Evolutionary conservation across 345 rosid genomes (phyloP), one percentile per base, ranked within the genome.

Genomic region (Pistacia vera): DNA sequence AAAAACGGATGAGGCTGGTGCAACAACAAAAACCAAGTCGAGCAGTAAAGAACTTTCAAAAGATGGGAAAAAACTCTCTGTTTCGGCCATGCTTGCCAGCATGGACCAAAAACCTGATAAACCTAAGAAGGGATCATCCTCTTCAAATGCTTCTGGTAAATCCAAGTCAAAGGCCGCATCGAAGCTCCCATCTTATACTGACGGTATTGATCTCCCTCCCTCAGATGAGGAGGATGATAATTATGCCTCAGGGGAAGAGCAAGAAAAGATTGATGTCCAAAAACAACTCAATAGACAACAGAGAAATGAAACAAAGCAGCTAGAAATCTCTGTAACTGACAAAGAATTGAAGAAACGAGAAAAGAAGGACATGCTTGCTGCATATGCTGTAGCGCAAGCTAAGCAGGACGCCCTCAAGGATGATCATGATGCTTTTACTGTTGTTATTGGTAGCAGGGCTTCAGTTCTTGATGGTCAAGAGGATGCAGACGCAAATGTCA

Each of bases 381-480:
- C 91, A 4, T 64, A 83, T 72, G 90, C 86, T 54, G 83, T 56
- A 0, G 93, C 90, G 75, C 79, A 76, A 62, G 97, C 97, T 2
- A 92, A 81, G 85, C 71, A 75, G 73, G 99, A 93, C 78, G 99
- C 98, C 48, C 85, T 96, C 75, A 96, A 54, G 84, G 98, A 96
- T 55, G 99, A 96, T 69, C 97, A 70, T 78, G 99, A 96, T 83
- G 99, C 99, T 13, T 96, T 96, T 73, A 90, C 98, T 4, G 99
- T 96, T 36, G 97, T 91, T 56, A 93, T 93, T 68, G 98, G 99
- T 66, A 96, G 92, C 74, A 88, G 88, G 82, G 79, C 98, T 30
- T 83, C 97, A 1, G 91, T 93, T 63, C 97, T 96, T 63, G 98
- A 92, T 68, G 97, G 99, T 16, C 95, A 92, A 20, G 99, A 87